Base-by-base conservation (phyloP, 2,329 filamentous ascomycete genomes). In the Aspergillus chevalieri region DNA sequence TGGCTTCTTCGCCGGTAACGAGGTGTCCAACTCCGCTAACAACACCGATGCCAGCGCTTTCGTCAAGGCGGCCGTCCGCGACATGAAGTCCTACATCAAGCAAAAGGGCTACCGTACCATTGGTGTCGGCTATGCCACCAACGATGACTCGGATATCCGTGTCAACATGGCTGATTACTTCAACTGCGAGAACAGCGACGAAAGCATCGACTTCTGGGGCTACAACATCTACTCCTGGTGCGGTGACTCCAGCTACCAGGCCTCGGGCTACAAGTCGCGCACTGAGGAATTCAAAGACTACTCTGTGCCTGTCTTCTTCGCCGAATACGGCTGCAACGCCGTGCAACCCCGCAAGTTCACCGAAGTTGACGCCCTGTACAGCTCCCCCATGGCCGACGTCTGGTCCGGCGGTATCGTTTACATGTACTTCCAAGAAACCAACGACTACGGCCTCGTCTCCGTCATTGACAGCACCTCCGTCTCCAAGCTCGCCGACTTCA, bases 151-250 rank as follows among this genome's bases (percentile, higher is more conserved):
- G 34, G 78, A 82, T n/a, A 94, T 94, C 60, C 87, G 91, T 66
- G 77, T 78, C 56, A 77, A 89, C 63, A 83, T 95, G 63, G 88
- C 88, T 57, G 75, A 89, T 66, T 97, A 93, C 80, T 95, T 97
- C 78, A 90, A 95, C 80, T 97, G 92, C 66, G 87, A 89, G 26
- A 46, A 50, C 51, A 70, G 81, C 50, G 74, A 77, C 6, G 70
- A 73, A 63, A 68, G 85, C 51, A 93, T 96, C 57, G 92, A 96
- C 72, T 96, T 92, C 78, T 96, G 89, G 89, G 92, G 92, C 53
- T 95, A 96, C 84, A 97, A 96, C 79, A 94, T 96, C 74, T 97
- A 96, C 81, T 94, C 89, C 41, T 97, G 92, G 92, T 97, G 92
- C 68, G 92, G 91, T 57, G 69, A 89, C 61, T 94, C 87, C 65